Base-by-base conservation (phyloP, 2,329 filamentous ascomycete genomes). In the Blastomyces parvus region DNA sequence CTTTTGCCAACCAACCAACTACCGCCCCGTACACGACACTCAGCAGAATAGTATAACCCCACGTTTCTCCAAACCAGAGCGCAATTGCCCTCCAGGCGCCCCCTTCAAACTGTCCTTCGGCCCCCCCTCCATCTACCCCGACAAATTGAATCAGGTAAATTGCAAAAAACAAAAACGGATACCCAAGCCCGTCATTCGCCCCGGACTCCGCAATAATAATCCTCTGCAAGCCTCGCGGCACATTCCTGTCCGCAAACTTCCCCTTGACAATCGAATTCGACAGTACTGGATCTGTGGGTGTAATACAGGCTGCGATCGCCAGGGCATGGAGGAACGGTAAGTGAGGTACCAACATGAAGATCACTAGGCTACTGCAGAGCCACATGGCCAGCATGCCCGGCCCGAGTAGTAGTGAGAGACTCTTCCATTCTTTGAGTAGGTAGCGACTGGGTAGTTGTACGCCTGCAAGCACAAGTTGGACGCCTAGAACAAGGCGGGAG, bases 191-290 rank as follows among this genome's bases (percentile, higher is more conserved):
- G 75, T 96, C 91, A 70, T 96, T 96, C 1, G 90, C 89, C 1
- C 91, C 92, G 0, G 89, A 91, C 77, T 97, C 91, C 42, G 86
- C 88, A 59, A 89, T 83, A 70, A 91, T 89, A 68, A 91, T 90
- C 67, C 88, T 86, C 77, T 96, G 91, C 59, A 97, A 78, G 36
- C 87, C 84, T 63, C 86, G 87, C 0, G 92, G 91, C 22, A 96
- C 87, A 72, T 96, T 94, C 70, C 91, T 88, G 70, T 96, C 91
- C 0, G 92, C 92, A 72, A 96, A 97, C 69, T 90, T 92, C 40
- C 91, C 91, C 78, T 96, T 96, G 56, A 96, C 90, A 63, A 96
- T 96, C 2, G 89, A 89, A 67, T 94, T 93, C 19, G 89, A 93
- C 46, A 96, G 76, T 0, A 96, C 86, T 0, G 92, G 92, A 70